Conservation (phyloP, 257 asterid species). For the Gardenia jasminoides region DNA sequence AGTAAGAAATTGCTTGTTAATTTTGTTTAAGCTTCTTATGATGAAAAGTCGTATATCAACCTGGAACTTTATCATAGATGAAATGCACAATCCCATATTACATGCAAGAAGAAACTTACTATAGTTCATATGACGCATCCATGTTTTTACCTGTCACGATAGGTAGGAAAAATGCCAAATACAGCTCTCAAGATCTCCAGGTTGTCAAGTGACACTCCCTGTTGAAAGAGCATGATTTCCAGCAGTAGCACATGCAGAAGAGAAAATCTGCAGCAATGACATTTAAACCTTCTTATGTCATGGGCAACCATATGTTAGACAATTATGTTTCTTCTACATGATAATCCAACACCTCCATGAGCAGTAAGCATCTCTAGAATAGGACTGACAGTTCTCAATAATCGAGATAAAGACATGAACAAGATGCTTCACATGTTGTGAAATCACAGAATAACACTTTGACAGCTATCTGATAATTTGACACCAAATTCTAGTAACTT, state of each 20-base stretch:
- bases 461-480: constrained; percentile 68
- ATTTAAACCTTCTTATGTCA: neutral
- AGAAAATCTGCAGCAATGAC: neutral
- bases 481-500: constrained; percentile 95
- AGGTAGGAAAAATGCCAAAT: constrained; percentile 90
- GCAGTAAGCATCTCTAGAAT: neutral
- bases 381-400: neutral
- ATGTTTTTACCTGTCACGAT: constrained; percentile 71
- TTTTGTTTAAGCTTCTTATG: neutral
- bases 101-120: neutral
- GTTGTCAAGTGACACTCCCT: constrained; percentile 65
- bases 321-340: neutral
- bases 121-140: neutral
- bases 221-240: constrained; percentile 9
- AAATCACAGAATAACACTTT: neutral
- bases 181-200: constrained; percentile 79
- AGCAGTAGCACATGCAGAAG: neutral
- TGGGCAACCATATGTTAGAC: neutral
- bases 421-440: neutral
- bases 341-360: neutral
- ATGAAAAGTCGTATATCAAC: neutral
- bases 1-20: neutral
- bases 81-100: neutral
- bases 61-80: neutral
- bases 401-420: neutral